phyloP scores from a whole-genome alignment of 139 green algal species.

The Coelastrella sp. region DNA sequence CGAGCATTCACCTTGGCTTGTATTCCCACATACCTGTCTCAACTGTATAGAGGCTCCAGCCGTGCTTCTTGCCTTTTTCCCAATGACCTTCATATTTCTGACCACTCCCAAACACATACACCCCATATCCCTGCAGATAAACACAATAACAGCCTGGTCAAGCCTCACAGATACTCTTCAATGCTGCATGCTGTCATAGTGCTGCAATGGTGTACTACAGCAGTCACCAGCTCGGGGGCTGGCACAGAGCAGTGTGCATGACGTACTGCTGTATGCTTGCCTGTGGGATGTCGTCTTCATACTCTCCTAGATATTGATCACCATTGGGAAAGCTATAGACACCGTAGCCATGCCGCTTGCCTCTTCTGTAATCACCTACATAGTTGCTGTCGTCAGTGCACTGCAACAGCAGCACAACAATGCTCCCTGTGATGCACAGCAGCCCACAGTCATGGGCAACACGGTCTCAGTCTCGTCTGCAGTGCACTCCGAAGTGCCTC shows the following conservation, averaged over 20 bases:
- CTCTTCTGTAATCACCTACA: slow-evolving; percentile 70
- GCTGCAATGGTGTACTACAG: too few species aligned
- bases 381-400: slow-evolving; percentile 82
- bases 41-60: slow-evolving; percentile 77
- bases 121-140: slow-evolving; percentile 66
- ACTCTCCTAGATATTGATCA: slow-evolving; percentile 65
- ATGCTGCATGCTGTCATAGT: too few species aligned
- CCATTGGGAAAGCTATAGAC: slow-evolving; percentile 81
- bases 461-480: too few species aligned
- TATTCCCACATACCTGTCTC: slow-evolving; percentile 60
- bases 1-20: too few species aligned
- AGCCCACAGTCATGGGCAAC: too few species aligned
- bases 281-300: slow-evolving; percentile 62
- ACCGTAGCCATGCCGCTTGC: slow-evolving; percentile 77
- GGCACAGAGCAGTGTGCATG: too few species aligned
- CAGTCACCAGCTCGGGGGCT: too few species aligned
- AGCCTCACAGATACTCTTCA: too few species aligned
- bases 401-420: too few species aligned
- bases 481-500: too few species aligned
- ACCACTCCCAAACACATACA: slow-evolving; percentile 75
- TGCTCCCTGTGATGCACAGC: too few species aligned
- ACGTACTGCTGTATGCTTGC: too few species aligned
- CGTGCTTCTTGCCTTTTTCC: slow-evolving; percentile 78
- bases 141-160: neutral
- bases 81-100: slow-evolving; percentile 80